Conservation (phyloP, 1,284 basidiomycete genomes). For the Moesziomyces antarcticus region DNA sequence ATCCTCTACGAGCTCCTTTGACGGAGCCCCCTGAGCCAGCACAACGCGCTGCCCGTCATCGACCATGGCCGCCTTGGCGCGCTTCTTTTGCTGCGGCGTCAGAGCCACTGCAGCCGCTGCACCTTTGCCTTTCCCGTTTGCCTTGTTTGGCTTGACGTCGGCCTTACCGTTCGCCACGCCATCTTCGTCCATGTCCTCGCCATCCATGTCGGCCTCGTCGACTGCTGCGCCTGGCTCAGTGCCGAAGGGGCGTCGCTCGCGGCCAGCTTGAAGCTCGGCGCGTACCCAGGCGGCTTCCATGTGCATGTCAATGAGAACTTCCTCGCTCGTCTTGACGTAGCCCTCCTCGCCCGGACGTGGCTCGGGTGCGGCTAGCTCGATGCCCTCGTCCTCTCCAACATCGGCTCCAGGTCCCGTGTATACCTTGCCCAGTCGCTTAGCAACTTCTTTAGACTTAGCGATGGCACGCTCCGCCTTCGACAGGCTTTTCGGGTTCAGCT, state of each 20-base stretch:
- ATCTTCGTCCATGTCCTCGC: conserved; percentile 15
- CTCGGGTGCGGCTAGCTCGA: conserved; percentile 31
- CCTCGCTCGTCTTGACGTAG: conserved; percentile 56
- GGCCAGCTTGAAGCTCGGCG: conserved; percentile 39
- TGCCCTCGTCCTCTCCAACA: conserved; percentile 60
- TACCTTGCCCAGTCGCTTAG: conserved; percentile 38
- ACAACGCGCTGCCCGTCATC: conserved; percentile 38
- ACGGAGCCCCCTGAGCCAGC: conserved; percentile 40
- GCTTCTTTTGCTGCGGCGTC: conserved; percentile 22
- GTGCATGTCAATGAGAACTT: conserved; percentile 54
- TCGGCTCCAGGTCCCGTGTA: conserved; percentile 56
- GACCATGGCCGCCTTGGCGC: conserved; percentile 29
- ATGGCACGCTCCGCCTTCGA: conserved; percentile 44
- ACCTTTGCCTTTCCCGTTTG: conserved; percentile 5
- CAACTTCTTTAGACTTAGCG: conserved; percentile 52
- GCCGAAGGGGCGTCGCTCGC: conserved; percentile 38
- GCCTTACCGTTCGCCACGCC: conserved; percentile 15
- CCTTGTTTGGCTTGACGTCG: conserved; percentile 21
- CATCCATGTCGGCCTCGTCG: conserved; percentile 17
- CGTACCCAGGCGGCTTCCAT: conserved; percentile 52
- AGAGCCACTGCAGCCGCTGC: conserved; percentile 1
- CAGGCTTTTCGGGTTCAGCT: conserved; percentile 37
- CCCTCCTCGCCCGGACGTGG: conserved; percentile 56
- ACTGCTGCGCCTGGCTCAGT: conserved; percentile 31
- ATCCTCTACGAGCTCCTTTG: conserved; percentile 27